Conservation (phyloP, 345 rosid genomes). For the Corchorus olitorius region DNA sequence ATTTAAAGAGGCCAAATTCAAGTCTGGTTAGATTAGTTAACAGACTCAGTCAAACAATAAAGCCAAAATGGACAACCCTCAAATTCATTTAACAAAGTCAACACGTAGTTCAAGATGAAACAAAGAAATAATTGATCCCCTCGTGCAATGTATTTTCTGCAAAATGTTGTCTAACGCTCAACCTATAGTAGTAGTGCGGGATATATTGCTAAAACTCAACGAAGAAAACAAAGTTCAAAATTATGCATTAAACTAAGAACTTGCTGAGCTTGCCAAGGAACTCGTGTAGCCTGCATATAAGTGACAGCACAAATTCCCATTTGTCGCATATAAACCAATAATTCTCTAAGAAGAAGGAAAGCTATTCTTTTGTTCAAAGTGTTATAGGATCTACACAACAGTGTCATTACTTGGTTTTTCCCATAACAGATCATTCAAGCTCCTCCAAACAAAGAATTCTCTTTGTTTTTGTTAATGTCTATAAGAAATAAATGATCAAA, state of each 20-base stretch:
- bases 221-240: conserved; percentile 5
- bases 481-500: too few relatives aligned
- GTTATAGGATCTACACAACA: too few relatives aligned
- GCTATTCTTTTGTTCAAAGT: too few relatives aligned
- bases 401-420: too few relatives aligned
- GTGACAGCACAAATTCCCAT: too few relatives aligned
- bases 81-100: not conserved
- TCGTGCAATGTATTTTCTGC: conserved; percentile 13
- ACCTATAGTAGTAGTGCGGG: not conserved
- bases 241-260: not conserved
- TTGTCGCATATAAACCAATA: too few relatives aligned
- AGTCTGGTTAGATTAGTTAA: not conserved
- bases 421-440: too few relatives aligned
- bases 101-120: not conserved
- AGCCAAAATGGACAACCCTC: not conserved
- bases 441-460: too few relatives aligned
- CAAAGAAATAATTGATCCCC: not conserved
- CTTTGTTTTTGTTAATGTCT: too few relatives aligned
- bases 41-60: not conserved
- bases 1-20: conserved; percentile 6
- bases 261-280: too few relatives aligned
- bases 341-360: too few relatives aligned
- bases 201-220: not conserved
- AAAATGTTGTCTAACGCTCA: conserved; percentile 8
- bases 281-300: too few relatives aligned